phyloP scores from a whole-genome alignment of 345 rosid species.

The Moricandia arvensis region DNA sequence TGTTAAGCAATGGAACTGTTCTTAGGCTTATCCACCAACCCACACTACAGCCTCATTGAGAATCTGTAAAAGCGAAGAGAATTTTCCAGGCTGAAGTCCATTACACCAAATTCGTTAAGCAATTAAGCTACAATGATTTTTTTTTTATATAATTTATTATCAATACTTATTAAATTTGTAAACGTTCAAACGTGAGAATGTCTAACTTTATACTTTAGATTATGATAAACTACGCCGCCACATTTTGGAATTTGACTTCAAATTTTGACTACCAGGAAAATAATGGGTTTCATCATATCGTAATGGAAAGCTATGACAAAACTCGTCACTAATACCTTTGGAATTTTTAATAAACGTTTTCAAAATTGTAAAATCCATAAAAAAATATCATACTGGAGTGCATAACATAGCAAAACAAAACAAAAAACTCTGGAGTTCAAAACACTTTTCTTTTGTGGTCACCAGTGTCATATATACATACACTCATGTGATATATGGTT shows the following conservation, averaged over 20 bases:
- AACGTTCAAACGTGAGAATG: not conserved
- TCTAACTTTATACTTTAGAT: slow-evolving; percentile 2
- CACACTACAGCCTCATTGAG: not conserved
- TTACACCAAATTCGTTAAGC: slow-evolving; percentile 21
- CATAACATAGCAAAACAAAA: too few relatives aligned
- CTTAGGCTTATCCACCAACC: slow-evolving; percentile 18
- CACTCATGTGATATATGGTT: not conserved
- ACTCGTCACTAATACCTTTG: slow-evolving; percentile 3
- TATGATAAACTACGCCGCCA: slow-evolving; percentile 12
- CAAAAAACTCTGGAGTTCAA: not conserved
- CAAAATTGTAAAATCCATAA: not conserved
- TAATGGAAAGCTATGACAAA: not conserved
- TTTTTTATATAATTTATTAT: not conserved
- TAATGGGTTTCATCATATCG: slow-evolving; percentile 5
- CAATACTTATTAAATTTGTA: not conserved
- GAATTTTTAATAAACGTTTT: not conserved
- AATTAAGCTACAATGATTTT: not conserved
- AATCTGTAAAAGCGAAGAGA: slow-evolving; percentile 12
- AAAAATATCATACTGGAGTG: too few relatives aligned
- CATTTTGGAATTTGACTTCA: slow-evolving; percentile 26
- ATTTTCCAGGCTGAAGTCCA: slow-evolving; percentile 22
- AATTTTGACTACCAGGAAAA: slow-evolving; percentile 3
- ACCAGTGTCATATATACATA: not conserved
- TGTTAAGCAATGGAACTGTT: not conserved
- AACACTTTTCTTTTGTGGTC: not conserved